A percentile compares a stretch with the other conserved stretches of the same genome.
Conservation (phyloP, 2,329 filamentous ascomycete species). For the Beauveria sp. region DNA sequence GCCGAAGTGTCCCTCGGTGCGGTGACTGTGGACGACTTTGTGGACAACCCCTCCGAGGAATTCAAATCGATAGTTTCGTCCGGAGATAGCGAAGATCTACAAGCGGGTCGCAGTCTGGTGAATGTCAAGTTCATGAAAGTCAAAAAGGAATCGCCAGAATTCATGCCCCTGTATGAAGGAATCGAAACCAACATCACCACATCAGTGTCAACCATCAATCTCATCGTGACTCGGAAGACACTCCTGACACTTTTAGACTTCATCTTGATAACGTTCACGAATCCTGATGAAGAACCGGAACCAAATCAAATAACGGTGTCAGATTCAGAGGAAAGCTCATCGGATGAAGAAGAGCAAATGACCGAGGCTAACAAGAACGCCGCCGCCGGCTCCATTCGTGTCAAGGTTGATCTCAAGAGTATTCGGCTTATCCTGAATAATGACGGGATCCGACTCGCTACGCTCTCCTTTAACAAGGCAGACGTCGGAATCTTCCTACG, state of each 20-base stretch:
- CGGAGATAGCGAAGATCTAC: slow-evolving; percentile 60
- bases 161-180: slow-evolving; percentile 83
- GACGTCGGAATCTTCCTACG: slow-evolving; percentile 85
- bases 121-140: slow-evolving; percentile 84
- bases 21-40: slow-evolving; percentile 87
- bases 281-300: slow-evolving; percentile 31
- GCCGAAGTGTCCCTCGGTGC: slow-evolving; percentile 85
- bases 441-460: slow-evolving; percentile 90
- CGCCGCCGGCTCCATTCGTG: slow-evolving; percentile 68
- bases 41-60: slow-evolving; percentile 78
- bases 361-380: slow-evolving; percentile 27
- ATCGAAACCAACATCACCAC: slow-evolving; percentile 91
- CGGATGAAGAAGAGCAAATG: slow-evolving; percentile 30
- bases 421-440: slow-evolving; percentile 95
- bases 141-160: slow-evolving; percentile 85
- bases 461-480: slow-evolving; percentile 83
- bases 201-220: slow-evolving; percentile 87
- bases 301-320: slow-evolving; percentile 20
- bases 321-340: slow-evolving; percentile 32
- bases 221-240: slow-evolving; percentile 89
- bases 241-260: slow-evolving; percentile 90
- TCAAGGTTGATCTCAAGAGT: slow-evolving; percentile 88
- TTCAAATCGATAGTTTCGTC: slow-evolving; percentile 98
- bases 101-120: slow-evolving; percentile 74
- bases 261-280: slow-evolving; percentile 82